Evolutionary conservation across 164 flowering plant species (phyloP), one percentile per base, ranked within the genome.

Genomic region (Warburgia ugandensis): DNA sequence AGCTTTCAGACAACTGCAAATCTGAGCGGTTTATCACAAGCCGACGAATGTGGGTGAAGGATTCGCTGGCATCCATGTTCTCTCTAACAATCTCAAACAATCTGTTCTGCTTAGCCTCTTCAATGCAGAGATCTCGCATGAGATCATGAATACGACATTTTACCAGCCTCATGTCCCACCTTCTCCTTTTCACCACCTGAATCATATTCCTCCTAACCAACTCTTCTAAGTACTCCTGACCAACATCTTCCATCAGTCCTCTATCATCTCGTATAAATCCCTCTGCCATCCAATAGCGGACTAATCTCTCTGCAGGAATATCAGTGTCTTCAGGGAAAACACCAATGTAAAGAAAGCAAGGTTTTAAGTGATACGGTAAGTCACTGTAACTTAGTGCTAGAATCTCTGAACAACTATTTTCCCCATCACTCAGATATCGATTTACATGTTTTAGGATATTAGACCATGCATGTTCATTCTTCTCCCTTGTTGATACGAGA

Each of bases 221-320:
- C 20, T 68, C 76, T 2, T 64, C 33, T 55, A 78, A 73, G 50
- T 73, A 75, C 46, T 64, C 66, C 58, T 74, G 75, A 2, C 64
- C 79, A 17, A 69, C 68, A 54, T 64, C 77, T 29, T 59, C 66
- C 14, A 10, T 8, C 21, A 56, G 17, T 44, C 55, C 37, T 46
- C 64, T 55, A 12, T 61, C 58, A 41, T 50, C 65, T 26, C 77
- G 60, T 37, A 51, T 22, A 1, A 35, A 78, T 66, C 73, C 76
- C 51, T 78, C 83, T 13, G 73, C 79, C 25, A 75, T 62, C 83
- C 77, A 75, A 74, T 75, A 66, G 19, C 58, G 54, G 7, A 73
- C 50, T 25, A 75, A 28, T 17, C 68, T 73, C 29, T 62, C 65
- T 25, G 64, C 69, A 10, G 48, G 28, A 31, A 77, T 65, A 2